These are phyloP conservation scores for Vaucheria bursata DNA, from an alignment of 352 stramenopile genomes.

Conservation along the genomic window DNA sequence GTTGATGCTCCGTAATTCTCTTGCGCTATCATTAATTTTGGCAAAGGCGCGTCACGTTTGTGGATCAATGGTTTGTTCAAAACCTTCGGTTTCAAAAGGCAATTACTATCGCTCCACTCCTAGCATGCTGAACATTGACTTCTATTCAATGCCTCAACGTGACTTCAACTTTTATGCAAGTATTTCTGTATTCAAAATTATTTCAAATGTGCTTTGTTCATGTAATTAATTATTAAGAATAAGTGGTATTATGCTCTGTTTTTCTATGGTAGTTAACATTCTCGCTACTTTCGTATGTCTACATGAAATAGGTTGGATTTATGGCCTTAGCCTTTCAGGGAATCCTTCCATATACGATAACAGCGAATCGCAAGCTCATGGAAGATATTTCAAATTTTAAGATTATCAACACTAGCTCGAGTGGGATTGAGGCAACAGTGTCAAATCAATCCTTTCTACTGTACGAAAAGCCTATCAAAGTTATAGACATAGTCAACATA, in stretches of 20 bases:
- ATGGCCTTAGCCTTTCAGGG: conserved; percentile 5
- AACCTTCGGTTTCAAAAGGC: no score
- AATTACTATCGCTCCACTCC: no score
- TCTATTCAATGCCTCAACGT: background rate
- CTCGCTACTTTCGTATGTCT: background rate
- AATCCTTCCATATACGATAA: conserved; percentile 5
- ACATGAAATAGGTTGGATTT: background rate
- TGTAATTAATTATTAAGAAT: background rate
- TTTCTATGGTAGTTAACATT: background rate
- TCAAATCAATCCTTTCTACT: conserved; percentile 39
- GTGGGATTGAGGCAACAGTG: conserved; percentile 38
- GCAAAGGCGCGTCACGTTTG: no score
- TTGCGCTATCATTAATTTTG: no score
- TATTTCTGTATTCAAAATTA: background rate
- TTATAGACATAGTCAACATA: conserved; percentile 44
- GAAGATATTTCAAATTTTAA: conserved; percentile 19
- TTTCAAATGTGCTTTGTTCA: background rate
- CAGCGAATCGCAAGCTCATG: conserved; percentile 26
- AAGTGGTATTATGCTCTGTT: no score
- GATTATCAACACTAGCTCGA: conserved; percentile 6
- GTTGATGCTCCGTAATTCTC: no score
- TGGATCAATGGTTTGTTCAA: no score
- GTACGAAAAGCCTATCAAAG: conserved; percentile 39
- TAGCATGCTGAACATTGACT: background rate
- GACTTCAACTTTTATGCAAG: conserved; percentile 7